Percentiles rank a stretch among this genome's conserved stretches.
phyloP scores from a whole-genome alignment of 805 yeast genomes.

The Tetrapisispora iriomotensis region DNA sequence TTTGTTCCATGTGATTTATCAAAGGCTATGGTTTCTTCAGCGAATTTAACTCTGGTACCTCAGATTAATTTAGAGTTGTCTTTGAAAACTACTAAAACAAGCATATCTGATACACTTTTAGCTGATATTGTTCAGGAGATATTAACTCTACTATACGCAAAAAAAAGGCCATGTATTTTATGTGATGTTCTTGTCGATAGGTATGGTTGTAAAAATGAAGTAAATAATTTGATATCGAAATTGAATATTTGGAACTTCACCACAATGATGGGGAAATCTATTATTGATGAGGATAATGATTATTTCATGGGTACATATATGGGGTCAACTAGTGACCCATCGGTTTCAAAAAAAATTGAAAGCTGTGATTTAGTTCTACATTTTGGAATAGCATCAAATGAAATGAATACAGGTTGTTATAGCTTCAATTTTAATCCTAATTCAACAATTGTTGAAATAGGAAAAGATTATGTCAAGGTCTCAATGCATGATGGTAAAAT shows the following conservation, averaged over 20 bases:
- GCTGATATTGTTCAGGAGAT: constrained; percentile 36
- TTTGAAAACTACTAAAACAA: not conserved
- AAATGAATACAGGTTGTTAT: constrained; percentile 61
- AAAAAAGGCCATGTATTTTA: constrained; percentile 54
- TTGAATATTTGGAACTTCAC: constrained; percentile 46
- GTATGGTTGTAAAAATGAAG: constrained; percentile 36
- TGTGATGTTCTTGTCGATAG: constrained; percentile 67
- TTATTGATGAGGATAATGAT: constrained; percentile 58
- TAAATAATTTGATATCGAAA: constrained; percentile 38
- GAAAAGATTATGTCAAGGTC: constrained; percentile 44
- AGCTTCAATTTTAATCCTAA: constrained; percentile 37
- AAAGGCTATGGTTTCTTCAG: constrained; percentile 26
- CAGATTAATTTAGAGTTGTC: constrained; percentile 9
- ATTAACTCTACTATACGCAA: constrained; percentile 39
- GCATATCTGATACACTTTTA: not conserved
- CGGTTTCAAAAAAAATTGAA: constrained; percentile 40
- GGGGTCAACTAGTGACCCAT: constrained; percentile 46
- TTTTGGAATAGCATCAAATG: constrained; percentile 60
- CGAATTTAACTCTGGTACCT: constrained; percentile 13
- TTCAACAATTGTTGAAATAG: constrained; percentile 37
- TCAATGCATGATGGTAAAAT: constrained; percentile 22
- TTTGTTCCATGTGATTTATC: constrained; percentile 68
- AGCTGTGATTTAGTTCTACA: constrained; percentile 58
- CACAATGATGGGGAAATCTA: constrained; percentile 62
- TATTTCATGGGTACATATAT: constrained; percentile 64